Evolutionary conservation across 2,329 filamentous ascomycete species (phyloP), one percentile per base, ranked within the genome.

Genomic region (Aphanocladium album): DNA sequence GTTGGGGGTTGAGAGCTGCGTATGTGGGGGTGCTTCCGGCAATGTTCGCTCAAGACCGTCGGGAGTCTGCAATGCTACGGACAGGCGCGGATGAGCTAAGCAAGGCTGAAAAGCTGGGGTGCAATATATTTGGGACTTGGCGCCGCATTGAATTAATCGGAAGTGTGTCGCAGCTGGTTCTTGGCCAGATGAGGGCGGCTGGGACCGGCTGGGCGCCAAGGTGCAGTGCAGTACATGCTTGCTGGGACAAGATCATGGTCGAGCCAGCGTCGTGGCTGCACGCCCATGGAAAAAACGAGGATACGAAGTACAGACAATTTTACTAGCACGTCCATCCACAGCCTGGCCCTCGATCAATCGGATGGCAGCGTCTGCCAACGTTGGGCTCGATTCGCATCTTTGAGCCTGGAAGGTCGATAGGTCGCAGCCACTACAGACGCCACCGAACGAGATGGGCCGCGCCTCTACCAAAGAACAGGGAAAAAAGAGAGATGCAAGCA

Each of bases 191-290:
- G 19, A 33, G 4, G 25, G 35, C 46, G 17, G 56, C 16, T 21
- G 46, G 12, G 17, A 12, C 56, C 46, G 46, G 21, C 56, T 58
- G 45, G 56, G 56, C 56, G 56, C 56, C 56, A 51, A 58, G 46
- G 23, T n/a, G n/a, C 11, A n/a, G 41, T n/a, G n/a, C n/a, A n/a
- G n/a, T n/a, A n/a, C n/a, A n/a, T n/a, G 53, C 27, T 33, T 37
- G 54, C 30, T 23, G 53, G n/a, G 3, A 19, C 7, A 43, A 47
- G 14, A 47, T 47, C 8, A 35, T 27, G 52, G 52, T 33, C 12
- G 30, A 14, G 47, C 25, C 14, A 17, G 14, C 23, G 14, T 39
- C 55, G 19, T 37, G 25, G 17, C 49, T 14, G 17, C 6, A 35
- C 17, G 21, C 12, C 30, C 43, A 50, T 25, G 25, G 19, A 39